These are phyloP conservation scores for Xylaria sp. DNA, from an alignment of 495 filamentous ascomycete genomes.

Conservation along the genomic window DNA sequence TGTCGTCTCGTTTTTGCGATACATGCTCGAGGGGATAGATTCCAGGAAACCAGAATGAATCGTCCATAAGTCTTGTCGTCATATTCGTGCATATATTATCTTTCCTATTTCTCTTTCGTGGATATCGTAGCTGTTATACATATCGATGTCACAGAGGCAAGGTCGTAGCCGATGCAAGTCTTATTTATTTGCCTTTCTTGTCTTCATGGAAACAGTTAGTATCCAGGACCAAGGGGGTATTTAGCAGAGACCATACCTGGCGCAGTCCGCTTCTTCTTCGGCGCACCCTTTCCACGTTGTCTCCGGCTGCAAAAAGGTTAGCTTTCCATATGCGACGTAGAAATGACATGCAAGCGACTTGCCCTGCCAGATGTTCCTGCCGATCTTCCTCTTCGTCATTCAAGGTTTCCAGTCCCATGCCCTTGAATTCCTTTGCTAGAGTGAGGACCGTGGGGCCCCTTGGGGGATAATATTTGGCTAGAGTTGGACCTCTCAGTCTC, in stretches of 20 bases:
- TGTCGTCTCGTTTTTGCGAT: not conserved
- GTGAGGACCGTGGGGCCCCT: slow-evolving; percentile 72
- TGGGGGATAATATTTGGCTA: slow-evolving; percentile 87
- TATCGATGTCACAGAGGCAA: slow-evolving; percentile 14
- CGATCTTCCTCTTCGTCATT: slow-evolving; percentile 81
- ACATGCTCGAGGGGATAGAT: not conserved
- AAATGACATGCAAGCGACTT: slow-evolving; percentile 48
- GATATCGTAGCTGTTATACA: slow-evolving; percentile 21
- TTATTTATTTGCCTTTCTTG: slow-evolving; percentile 24
- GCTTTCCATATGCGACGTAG: slow-evolving; percentile 28
- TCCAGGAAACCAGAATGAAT: not conserved
- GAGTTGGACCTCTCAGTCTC: slow-evolving; percentile 75
- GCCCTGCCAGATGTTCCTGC: slow-evolving; percentile 73
- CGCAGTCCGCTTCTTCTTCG: slow-evolving; percentile 84
- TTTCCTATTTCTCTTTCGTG: slow-evolving; percentile 30
- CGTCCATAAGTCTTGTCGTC: not conserved
- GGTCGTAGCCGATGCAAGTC: slow-evolving; percentile 6
- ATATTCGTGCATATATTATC: not conserved
- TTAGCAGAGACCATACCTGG: slow-evolving; percentile 59
- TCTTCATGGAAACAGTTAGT: slow-evolving; percentile 17
- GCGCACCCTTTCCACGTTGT: slow-evolving; percentile 82
- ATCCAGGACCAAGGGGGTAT: not conserved
- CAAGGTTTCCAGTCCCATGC: slow-evolving; percentile 63
- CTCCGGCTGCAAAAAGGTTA: slow-evolving; percentile 63
- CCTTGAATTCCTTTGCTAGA: slow-evolving; percentile 65